These are phyloP conservation scores for Digitaria exilis DNA, from an alignment of 202 grass and related monocot genomes.

Conservation along the genomic window DNA sequence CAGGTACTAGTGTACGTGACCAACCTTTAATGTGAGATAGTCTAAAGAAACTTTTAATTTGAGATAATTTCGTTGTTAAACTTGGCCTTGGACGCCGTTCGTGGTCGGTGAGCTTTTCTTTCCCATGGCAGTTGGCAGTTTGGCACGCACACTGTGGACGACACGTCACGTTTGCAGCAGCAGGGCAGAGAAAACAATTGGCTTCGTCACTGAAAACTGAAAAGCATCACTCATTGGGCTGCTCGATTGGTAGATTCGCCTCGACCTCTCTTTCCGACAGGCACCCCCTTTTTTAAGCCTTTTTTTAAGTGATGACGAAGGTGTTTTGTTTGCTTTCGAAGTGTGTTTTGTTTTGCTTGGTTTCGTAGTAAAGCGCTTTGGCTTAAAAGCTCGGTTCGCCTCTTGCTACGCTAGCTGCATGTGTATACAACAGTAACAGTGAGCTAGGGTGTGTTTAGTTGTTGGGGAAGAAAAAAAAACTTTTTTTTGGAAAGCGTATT, in stretches of 20 bases:
- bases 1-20: neutral
- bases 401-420: neutral
- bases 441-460: neutral
- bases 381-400: neutral
- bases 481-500: no score
- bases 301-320: neutral
- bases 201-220: neutral
- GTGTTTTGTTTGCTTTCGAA: slow-evolving; percentile 2
- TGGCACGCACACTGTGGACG: neutral
- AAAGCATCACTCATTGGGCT: neutral
- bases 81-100: neutral
- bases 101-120: neutral
- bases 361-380: slow-evolving; percentile 6
- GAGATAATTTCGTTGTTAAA: neutral
- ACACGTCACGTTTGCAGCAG: neutral
- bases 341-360: slow-evolving; percentile 13
- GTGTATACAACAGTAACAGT: no score
- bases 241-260: neutral
- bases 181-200: no score
- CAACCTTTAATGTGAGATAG: no score
- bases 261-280: no score
- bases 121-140: no score
- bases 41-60: neutral
- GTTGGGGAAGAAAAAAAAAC: no score
- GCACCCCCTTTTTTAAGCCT: neutral